Conservation (phyloP, 2,329 filamentous ascomycete genomes). For the Cyphellophora attinorum region DNA sequence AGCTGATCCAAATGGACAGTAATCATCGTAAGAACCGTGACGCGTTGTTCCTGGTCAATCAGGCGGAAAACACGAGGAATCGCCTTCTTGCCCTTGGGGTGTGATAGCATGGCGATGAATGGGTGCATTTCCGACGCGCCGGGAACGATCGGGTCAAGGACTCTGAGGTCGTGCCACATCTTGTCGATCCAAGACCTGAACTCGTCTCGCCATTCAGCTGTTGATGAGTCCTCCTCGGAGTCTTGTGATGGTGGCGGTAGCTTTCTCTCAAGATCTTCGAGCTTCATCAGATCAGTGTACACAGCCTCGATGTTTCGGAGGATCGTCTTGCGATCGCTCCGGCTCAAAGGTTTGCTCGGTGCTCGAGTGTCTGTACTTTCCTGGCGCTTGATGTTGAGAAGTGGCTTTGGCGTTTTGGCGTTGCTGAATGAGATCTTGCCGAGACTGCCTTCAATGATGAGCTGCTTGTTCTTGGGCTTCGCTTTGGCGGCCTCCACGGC, state of each 20-base stretch:
- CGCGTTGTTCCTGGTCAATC: conserved; percentile 78
- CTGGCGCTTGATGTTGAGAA: conserved; percentile 87
- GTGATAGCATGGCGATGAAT: conserved; percentile 92
- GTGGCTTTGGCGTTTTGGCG: conserved; percentile 87
- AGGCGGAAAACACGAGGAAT: conserved; percentile 92
- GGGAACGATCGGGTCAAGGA: conserved; percentile 78
- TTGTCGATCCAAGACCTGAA: conserved; percentile 63
- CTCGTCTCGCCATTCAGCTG: conserved; percentile 66
- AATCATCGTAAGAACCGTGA: conserved; percentile 92
- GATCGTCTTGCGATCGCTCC: conserved; percentile 70
- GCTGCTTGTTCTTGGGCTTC: conserved; percentile 93
- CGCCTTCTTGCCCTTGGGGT: conserved; percentile 91
- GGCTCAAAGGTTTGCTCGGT: conserved; percentile 37
- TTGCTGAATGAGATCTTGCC: conserved; percentile 99
- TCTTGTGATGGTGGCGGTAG: conserved; percentile 58
- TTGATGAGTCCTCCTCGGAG: conserved; percentile 56
- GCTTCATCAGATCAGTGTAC: conserved; percentile 79
- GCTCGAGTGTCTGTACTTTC: conserved; percentile 53
- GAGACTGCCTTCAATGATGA: conserved; percentile 90
- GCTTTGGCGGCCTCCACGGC: conserved; percentile 96
- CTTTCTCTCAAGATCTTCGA: conserved; percentile 84
- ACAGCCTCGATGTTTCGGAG: conserved; percentile 81
- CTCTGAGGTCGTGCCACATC: conserved; percentile 80
- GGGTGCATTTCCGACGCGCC: conserved; percentile 66
- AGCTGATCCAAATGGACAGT: conserved; percentile 85